A percentile compares a stretch with the other conserved stretches of the same genome.
These are phyloP conservation scores for Cadophora malorum DNA, from an alignment of 2,329 filamentous ascomycete genomes.

Conservation along the genomic window DNA sequence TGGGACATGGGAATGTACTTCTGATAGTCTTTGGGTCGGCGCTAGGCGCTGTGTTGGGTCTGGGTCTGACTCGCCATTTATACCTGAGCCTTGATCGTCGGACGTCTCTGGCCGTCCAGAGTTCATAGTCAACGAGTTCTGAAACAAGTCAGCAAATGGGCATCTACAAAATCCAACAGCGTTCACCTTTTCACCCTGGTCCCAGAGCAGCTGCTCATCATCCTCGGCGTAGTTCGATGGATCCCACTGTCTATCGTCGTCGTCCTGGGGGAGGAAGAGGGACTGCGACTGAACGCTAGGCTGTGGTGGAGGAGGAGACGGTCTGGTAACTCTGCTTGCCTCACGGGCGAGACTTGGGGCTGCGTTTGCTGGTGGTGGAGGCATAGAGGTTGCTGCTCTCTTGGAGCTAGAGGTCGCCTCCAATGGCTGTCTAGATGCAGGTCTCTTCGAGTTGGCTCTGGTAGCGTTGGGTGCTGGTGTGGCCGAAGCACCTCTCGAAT, in stretches of 20 bases:
- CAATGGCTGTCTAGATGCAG: conserved; percentile 39
- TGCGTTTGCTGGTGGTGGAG: conserved; percentile 36
- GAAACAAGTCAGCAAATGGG: conserved; percentile 44
- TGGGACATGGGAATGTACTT: conserved; percentile 55
- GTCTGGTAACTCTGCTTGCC: conserved; percentile 46
- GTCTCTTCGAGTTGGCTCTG: conserved; percentile 39
- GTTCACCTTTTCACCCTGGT: conserved; percentile 68
- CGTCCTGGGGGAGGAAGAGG: conserved; percentile 69
- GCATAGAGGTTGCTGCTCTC: conserved; percentile 38
- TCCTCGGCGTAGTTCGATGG: conserved; percentile 71
- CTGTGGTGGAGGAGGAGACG: conserved; percentile 60
- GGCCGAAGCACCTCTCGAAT: conserved; percentile 49
- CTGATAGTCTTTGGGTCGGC: conserved; percentile 76
- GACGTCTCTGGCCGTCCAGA: conserved; percentile 31
- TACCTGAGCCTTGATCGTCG: conserved; percentile 29
- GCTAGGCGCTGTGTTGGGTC: conserved; percentile 56
- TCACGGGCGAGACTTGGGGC: conserved; percentile 35
- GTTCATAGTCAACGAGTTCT: conserved; percentile 38
- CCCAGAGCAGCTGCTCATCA: conserved; percentile 75
- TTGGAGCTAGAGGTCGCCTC: conserved; percentile 41
- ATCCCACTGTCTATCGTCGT: conserved; percentile 76
- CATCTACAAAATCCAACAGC: conserved; percentile 25
- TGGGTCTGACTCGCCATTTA: conserved; percentile 19
- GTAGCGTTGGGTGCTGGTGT: conserved; percentile 39
- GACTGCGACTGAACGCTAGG: conserved; percentile 68